Evolutionary conservation across 495 filamentous ascomycete species (phyloP).

Genomic region (Xylaria telfairii): DNA sequence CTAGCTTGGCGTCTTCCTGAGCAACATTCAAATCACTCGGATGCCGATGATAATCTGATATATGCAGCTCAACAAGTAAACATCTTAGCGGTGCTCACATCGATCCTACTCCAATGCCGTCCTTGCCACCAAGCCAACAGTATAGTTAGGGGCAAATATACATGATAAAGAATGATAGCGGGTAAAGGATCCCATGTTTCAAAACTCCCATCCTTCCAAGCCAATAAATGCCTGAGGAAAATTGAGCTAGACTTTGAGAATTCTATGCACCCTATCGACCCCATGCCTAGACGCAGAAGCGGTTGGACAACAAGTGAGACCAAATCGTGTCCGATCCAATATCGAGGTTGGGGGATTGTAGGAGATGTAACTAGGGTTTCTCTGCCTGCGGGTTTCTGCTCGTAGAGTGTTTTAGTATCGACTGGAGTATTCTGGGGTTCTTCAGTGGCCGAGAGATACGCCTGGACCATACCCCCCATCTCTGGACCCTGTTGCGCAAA

Average conservation of each 20-base stretch:
- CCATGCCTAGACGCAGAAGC: background rate
- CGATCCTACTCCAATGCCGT: constrained; percentile 61
- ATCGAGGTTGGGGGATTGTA: constrained; percentile 43
- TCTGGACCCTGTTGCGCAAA: constrained; percentile 46
- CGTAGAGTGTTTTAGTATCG: constrained; percentile 10
- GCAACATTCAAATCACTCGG: background rate
- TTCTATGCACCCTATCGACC: constrained; percentile 22
- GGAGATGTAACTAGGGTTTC: constrained; percentile 38
- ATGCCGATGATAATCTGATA: background rate
- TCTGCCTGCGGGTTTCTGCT: background rate
- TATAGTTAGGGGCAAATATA: constrained; percentile 65
- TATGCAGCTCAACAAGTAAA: constrained; percentile 46
- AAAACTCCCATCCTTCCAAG: constrained; percentile 67
- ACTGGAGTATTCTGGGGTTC: constrained; percentile 22
- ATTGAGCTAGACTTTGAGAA: constrained; percentile 26
- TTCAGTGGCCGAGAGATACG: constrained; percentile 47
- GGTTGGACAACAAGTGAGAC: constrained; percentile 50
- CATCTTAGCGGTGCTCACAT: constrained; percentile 65
- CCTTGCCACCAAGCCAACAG: constrained; percentile 42
- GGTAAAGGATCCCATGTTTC: constrained; percentile 67
- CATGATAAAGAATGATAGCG: constrained; percentile 62
- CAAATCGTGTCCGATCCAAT: constrained; percentile 67
- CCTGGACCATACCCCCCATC: constrained; percentile 40
- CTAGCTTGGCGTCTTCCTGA: background rate
- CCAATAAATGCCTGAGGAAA: constrained; percentile 53